phyloP scores from a whole-genome alignment of 306 rosid species.

The Acmispon strigosus region DNA sequence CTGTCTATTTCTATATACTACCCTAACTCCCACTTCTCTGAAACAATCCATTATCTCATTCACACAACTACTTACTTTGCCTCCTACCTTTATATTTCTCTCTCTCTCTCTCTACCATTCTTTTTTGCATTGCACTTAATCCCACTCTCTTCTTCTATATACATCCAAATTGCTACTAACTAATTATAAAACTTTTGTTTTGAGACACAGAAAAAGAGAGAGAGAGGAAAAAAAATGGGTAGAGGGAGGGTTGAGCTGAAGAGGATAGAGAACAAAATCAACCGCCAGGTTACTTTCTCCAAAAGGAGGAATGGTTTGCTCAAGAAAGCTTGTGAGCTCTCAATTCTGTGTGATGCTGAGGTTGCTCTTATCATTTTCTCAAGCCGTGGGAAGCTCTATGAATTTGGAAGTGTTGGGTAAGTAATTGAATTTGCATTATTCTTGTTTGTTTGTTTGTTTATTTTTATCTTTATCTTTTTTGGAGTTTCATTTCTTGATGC shows the following conservation, averaged over 20 bases:
- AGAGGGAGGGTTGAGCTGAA: slow-evolving; percentile 85
- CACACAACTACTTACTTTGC: not conserved
- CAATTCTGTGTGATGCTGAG: slow-evolving; percentile 50
- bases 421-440: too few species aligned
- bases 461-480: not conserved
- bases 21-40: slow-evolving; percentile 46
- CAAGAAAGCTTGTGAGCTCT: slow-evolving; percentile 49
- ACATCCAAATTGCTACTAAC: too few species aligned
- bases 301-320: slow-evolving; percentile 51
- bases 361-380: slow-evolving; percentile 74
- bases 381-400: slow-evolving; percentile 77
- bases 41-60: slow-evolving; percentile 18
- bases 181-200: too few species aligned
- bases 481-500: too few species aligned
- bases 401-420: slow-evolving; percentile 77
- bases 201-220: not conserved
- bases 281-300: slow-evolving; percentile 49
- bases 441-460: not conserved
- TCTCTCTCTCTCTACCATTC: not conserved
- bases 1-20: slow-evolving; percentile 37
- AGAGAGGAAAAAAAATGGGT: slow-evolving; percentile 45
- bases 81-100: not conserved
- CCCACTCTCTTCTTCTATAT: not conserved
- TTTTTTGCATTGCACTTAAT: slow-evolving; percentile 10
- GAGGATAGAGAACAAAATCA: slow-evolving; percentile 73